A percentile compares a stretch with the other conserved stretches of the same genome.
Evolutionary conservation across 805 yeast species (phyloP).

Genomic region (Blastobotrys mokoenaii): DNA sequence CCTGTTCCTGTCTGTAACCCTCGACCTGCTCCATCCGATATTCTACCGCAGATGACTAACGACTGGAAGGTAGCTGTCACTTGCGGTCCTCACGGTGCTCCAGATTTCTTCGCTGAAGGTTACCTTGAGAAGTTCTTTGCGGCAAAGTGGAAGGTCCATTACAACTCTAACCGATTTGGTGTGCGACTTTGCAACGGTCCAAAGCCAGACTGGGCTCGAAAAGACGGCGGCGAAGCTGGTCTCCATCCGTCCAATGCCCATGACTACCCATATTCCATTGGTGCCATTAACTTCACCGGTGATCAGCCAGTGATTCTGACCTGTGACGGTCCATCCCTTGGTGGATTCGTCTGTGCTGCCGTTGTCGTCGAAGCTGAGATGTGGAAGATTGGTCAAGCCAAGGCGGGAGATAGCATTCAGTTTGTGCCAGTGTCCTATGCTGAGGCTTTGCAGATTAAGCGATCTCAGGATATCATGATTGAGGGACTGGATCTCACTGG

Average conservation of each 20-base stretch:
- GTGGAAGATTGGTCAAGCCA: conserved; percentile 98
- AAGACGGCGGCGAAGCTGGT: conserved; percentile 97
- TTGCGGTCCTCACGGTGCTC: conserved; percentile 97
- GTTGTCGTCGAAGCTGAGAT: conserved; percentile 93
- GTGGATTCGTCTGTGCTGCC: conserved; percentile 96
- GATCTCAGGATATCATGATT: conserved; percentile 42
- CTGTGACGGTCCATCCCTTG: conserved; percentile 95
- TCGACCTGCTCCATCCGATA: conserved; percentile 40
- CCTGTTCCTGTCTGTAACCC: conserved; percentile 71
- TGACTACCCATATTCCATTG: conserved; percentile 92
- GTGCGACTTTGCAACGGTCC: conserved; percentile 84
- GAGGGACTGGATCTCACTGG: conserved; percentile 23
- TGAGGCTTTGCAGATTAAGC: conserved; percentile 57
- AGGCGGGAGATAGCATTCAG: conserved; percentile 81
- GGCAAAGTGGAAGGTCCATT: conserved; percentile 87
- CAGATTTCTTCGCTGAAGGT: conserved; percentile 81
- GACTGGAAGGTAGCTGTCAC: conserved; percentile 86
- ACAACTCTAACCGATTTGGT: conserved; percentile 95
- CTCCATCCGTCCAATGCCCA: conserved; percentile 98
- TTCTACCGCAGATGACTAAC: conserved; percentile 46
- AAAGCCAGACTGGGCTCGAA: conserved; percentile 93
- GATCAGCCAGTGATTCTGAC: conserved; percentile 97
- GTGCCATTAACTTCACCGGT: conserved; percentile 97
- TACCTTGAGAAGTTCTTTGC: conserved; percentile 67
- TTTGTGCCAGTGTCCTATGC: conserved; percentile 72